These are phyloP conservation scores for Psilocybe subaeruginosa DNA, from an alignment of 768 basidiomycete species.

Conservation along the genomic window DNA sequence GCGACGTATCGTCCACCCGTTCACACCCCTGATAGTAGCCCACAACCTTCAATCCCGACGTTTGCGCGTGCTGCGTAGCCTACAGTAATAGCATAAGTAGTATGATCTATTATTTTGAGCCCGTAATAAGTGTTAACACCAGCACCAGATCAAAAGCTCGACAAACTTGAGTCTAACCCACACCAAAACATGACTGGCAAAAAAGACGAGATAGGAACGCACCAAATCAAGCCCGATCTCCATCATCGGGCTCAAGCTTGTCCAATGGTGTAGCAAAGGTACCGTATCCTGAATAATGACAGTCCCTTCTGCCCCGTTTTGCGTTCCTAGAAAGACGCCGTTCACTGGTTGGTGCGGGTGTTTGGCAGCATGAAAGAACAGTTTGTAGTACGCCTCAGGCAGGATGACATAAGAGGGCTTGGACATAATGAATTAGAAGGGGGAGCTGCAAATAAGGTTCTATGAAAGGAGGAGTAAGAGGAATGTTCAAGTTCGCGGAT, in stretches of 20 bases:
- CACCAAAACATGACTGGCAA: too few relatives aligned
- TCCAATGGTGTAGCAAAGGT: constrained; percentile 86
- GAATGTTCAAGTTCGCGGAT: too few relatives aligned
- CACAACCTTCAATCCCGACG: constrained; percentile 55
- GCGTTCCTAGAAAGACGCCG: constrained; percentile 73
- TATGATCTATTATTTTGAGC: not conserved
- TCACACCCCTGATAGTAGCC: constrained; percentile 81
- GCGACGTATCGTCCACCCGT: constrained; percentile 56
- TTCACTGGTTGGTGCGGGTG: constrained; percentile 77
- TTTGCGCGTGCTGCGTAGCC: constrained; percentile 63
- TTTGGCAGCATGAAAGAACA: constrained; percentile 80
- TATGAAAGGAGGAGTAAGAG: too few relatives aligned
- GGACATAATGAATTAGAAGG: constrained; percentile 9
- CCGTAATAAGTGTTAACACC: too few relatives aligned
- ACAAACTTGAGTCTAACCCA: too few relatives aligned
- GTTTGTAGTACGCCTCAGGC: constrained; percentile 68
- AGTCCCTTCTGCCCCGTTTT: constrained; percentile 25
- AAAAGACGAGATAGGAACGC: constrained; percentile 23
- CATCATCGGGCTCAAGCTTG: constrained; percentile 83
- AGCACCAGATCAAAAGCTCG: too few relatives aligned
- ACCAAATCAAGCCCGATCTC: constrained; percentile 83
- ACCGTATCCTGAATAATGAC: constrained; percentile 67
- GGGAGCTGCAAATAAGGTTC: not conserved
- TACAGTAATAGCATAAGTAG: constrained; percentile 26
- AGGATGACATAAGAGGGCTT: constrained; percentile 52